phyloP scores from a whole-genome alignment of 1,284 basidiomycete species.

The Moesziomyces parantarcticus region DNA sequence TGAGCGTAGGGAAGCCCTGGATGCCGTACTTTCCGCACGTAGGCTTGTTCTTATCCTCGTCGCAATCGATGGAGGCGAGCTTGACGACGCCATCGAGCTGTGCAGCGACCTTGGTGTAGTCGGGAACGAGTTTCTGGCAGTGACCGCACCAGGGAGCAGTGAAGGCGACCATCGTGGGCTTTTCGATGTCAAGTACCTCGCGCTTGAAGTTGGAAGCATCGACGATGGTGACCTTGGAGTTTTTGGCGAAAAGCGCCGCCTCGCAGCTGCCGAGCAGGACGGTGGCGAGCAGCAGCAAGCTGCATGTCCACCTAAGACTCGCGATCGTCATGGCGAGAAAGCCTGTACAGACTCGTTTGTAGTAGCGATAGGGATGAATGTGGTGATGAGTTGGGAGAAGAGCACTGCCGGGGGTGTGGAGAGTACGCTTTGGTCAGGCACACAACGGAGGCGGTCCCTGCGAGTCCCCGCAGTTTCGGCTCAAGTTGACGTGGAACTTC shows the following conservation, averaged over 20 bases:
- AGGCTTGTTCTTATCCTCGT: conserved; percentile 81
- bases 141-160: conserved; percentile 72
- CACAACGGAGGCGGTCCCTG: no score
- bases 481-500: no score
- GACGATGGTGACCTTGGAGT: conserved; percentile 56
- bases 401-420: no score
- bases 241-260: conserved; percentile 59
- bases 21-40: conserved; percentile 86
- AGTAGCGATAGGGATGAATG: background rate
- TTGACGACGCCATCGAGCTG: conserved; percentile 85
- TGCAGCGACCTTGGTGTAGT: conserved; percentile 83
- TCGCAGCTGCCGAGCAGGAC: conserved; percentile 18
- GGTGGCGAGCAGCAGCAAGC: conserved; percentile 30
- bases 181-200: conserved; percentile 66
- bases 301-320: conserved; percentile 11
- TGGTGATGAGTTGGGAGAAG: conserved; percentile 3
- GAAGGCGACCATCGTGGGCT: conserved; percentile 68
- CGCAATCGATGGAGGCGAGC: conserved; percentile 90
- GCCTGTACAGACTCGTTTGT: background rate
- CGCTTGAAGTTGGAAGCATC: conserved; percentile 51
- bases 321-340: conserved; percentile 4
- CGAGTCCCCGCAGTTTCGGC: no score
- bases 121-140: conserved; percentile 86
- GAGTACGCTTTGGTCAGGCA: no score
- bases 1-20: conserved; percentile 89